Percentiles rank a stretch among this genome's conserved stretches.
Conservation (phyloP, 805 yeast species). For the Wickerhamiella sergipiensis region DNA sequence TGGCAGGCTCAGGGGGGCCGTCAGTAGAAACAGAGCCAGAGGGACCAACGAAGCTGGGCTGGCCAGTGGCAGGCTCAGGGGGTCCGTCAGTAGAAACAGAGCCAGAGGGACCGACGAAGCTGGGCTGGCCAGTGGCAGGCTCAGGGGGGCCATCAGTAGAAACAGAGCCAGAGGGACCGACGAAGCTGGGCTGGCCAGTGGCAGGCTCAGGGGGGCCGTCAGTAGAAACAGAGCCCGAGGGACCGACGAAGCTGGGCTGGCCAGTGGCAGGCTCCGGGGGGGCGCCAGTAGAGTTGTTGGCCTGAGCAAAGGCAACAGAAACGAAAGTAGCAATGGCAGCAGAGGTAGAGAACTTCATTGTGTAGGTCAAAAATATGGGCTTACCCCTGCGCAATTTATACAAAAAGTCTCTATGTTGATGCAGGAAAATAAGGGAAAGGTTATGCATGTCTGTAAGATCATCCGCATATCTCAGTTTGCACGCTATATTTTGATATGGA, state of each 20-base stretch:
- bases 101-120: neutral
- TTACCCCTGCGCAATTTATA: too few relatives aligned
- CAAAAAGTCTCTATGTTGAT: too few relatives aligned
- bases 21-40: too few relatives aligned
- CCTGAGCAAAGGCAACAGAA: neutral
- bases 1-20: neutral
- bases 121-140: neutral
- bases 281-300: neutral
- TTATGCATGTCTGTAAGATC: too few relatives aligned
- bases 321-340: neutral
- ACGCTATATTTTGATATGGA: too few relatives aligned
- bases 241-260: neutral
- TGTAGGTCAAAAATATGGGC: too few relatives aligned
- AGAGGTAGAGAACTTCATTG: neutral
- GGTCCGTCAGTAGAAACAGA: neutral
- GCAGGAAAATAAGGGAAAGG: too few relatives aligned
- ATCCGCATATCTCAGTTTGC: too few relatives aligned
- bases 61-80: neutral
- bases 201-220: neutral
- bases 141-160: neutral
- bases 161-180: neutral
- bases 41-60: neutral
- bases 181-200: neutral
- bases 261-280: neutral
- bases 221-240: neutral